Base-by-base conservation (phyloP, 208 protist genomes). In the Leptomonas pyrrhocoris region DNA sequence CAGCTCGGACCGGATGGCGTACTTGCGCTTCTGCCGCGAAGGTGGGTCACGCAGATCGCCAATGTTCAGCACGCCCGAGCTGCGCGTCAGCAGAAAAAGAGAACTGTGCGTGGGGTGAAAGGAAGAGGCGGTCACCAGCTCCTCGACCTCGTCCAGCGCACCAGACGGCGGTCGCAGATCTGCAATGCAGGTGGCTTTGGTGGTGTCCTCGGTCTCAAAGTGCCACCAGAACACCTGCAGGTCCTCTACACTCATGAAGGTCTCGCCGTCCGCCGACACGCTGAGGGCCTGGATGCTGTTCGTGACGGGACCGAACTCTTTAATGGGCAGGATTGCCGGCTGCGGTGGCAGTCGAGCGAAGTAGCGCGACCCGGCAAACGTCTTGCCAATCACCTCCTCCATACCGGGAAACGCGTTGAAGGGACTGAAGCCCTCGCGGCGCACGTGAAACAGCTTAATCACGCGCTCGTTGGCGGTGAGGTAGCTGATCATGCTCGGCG, bases 181-280 rank as follows among this genome's bases (percentile, higher is more conserved):
- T 8, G 84, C 81, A 38, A 96, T 92, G 73, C 88, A 93, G 1
- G 80, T 81, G 0, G 79, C 86, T 63, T 90, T 94, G 1, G 85
- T 91, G 3, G 80, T 77, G 62, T 89, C 88, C 1, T 53, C 73
- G 28, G 87, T 67, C 74, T 94, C 92, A 36, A 96, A 77, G 70
- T 89, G 72, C 88, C 92, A 96, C 89, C 88, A 96, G 62, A 93
- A 94, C 13, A 96, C 88, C 48, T 96, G 86, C 68, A 96, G 71
- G 69, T 96, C 92, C 77, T 96, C 88, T 18, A 88, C 80, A 57
- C 85, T 94, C 68, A 96, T 80, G 68, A 96, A 96, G 1, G 92
- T 94, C 50, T 92, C 74, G 11, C 77, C 81, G 60, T 96, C 88
- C 7, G 85, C 80, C 4, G 82, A 90, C 45, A 93, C 80, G 57